phyloP scores from a whole-genome alignment of 805 yeast genomes.

The Zygotorulaspora sp. region DNA sequence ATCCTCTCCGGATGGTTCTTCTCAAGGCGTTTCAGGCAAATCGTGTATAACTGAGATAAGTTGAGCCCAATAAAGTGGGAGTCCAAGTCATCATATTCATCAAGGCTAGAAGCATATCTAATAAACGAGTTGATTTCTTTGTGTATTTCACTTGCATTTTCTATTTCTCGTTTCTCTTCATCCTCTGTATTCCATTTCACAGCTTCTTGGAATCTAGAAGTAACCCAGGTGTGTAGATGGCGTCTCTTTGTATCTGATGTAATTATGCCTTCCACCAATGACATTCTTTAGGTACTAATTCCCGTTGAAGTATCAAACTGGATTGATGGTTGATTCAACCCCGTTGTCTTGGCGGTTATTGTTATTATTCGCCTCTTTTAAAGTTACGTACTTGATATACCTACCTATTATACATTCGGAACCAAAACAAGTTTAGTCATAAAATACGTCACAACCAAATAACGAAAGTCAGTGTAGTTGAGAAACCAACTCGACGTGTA shows the following conservation, averaged over 20 bases:
- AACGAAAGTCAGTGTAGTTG: neutral
- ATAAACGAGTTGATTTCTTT: constrained; percentile 15
- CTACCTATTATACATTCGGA: too few relatives aligned
- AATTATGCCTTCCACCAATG: constrained; percentile 5
- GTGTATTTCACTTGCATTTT: constrained; percentile 4
- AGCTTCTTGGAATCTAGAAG: constrained; percentile 15
- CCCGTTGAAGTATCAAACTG: too few relatives aligned
- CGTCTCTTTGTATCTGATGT: constrained; percentile 19
- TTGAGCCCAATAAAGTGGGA: constrained; percentile 24
- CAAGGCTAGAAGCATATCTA: constrained; percentile 11
- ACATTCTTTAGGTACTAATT: too few relatives aligned
- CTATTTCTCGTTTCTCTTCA: constrained; percentile 3
- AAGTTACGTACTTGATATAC: too few relatives aligned
- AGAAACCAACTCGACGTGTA: too few relatives aligned
- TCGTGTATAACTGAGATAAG: constrained; percentile 22
- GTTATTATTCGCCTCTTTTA: too few relatives aligned
- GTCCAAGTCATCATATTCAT: constrained; percentile 14
- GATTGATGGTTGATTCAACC: too few relatives aligned
- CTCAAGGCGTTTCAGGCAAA: constrained; percentile 15
- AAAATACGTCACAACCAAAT: too few relatives aligned
- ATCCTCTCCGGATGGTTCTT: constrained; percentile 21
- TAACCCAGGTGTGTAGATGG: constrained; percentile 25
- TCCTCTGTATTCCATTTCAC: constrained; percentile 4
- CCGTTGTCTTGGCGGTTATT: too few relatives aligned
- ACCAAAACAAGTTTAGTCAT: too few relatives aligned